Evolutionary conservation across 306 rosid genomes (phyloP), one percentile per base, ranked within the genome.

Genomic region (Medicago lupulina): DNA sequence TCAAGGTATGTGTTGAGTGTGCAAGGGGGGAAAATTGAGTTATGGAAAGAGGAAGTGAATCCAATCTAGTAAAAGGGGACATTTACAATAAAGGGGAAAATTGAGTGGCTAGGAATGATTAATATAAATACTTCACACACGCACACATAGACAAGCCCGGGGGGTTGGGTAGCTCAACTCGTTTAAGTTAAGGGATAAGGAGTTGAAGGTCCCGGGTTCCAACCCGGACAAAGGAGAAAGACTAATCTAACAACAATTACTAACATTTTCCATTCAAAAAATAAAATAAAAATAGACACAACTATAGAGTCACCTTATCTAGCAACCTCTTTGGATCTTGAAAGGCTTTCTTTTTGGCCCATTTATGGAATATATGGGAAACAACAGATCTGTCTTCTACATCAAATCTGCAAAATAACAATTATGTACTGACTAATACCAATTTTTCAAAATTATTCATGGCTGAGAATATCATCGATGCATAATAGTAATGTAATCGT

Each of bases 341-440:
- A 89, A 94, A 94, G 76, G 97, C 98, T 88, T 86, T 88, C 85
- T 88, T 94, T 82, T 89, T 94, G 60, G 98, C 95, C 97, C 98
- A 94, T 71, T 92, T 90, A 83, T 90, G 93, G 79, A 94, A 94
- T 81, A 94, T 55, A 50, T 92, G 95, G 51, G 98, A 92, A 73
- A 94, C 80, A 73, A 85, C 73, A 73, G 95, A 85, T 84, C 97
- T 90, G 23, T 90, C 89, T 49, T 94, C 95, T 18, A 89, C 92
- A 71, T 71, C 19, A 74, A 94, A 94, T 85, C 98, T 94, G 80
- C 47, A 73, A 81, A 61, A 43, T 10, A 78, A 74, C 59, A 78
- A 36, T 71, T 23, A 82, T 43, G 57, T 41, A 9, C 55, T 60
- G 19, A 49, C 36, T 71, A 34, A 68, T 68, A 67, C 47, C 58